Evolutionary conservation across 768 basidiomycete genomes (phyloP).

Genomic region (Lentinula edodes): DNA sequence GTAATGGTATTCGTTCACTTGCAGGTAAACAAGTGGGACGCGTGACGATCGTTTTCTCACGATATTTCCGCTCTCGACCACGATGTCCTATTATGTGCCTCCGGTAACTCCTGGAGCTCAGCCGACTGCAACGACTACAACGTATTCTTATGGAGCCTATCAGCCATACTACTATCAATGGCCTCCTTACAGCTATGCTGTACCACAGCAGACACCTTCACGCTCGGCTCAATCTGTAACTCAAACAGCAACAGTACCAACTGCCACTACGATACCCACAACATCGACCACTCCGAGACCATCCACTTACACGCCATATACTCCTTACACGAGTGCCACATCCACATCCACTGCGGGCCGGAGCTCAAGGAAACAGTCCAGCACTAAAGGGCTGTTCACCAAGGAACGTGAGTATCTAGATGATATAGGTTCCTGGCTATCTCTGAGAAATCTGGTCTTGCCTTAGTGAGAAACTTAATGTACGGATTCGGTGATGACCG

Average conservation of each 20-base stretch:
- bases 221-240: constrained; percentile 21
- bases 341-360: constrained; percentile 38
- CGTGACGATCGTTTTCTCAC: not conserved
- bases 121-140: constrained; percentile 35
- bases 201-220: constrained; percentile 25
- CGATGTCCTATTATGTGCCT: constrained; percentile 11
- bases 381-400: constrained; percentile 67
- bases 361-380: constrained; percentile 57
- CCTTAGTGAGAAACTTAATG: constrained; percentile 76
- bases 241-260: constrained; percentile 20
- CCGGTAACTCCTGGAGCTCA: constrained; percentile 6
- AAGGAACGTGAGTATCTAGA: constrained; percentile 63
- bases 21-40: too few relatives aligned
- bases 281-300: constrained; percentile 22
- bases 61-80: not conserved
- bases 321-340: constrained; percentile 35
- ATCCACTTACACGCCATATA: constrained; percentile 53
- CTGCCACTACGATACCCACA: constrained; percentile 23
- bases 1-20: too few relatives aligned
- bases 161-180: constrained; percentile 53
- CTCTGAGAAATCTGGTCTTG: not conserved
- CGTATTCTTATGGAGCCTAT: constrained; percentile 65
- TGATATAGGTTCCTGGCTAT: constrained; percentile 10
- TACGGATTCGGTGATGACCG: constrained; percentile 93
- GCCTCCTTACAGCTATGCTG: constrained; percentile 63